Evolutionary conservation across 2,329 filamentous ascomycete species (phyloP).

Genomic region (Paecilomyces formosus): DNA sequence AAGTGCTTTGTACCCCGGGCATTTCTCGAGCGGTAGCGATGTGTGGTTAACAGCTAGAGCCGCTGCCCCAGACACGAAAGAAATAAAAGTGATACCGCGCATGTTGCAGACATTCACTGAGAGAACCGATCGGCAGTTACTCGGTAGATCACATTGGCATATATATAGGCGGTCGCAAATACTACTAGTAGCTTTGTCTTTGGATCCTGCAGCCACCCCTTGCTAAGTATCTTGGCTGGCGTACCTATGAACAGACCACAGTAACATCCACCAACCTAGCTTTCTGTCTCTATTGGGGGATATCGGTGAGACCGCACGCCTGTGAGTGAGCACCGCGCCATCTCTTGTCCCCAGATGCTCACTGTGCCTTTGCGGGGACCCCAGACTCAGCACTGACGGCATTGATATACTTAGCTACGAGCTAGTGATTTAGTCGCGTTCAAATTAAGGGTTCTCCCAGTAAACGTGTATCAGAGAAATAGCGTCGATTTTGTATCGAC

Average conservation of each 20-base stretch:
- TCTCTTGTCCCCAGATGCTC: neutral
- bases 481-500: no score
- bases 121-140: neutral
- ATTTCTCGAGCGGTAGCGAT: conserved; percentile 7
- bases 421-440: neutral
- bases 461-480: no score
- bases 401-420: neutral
- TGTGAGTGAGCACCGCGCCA: neutral
- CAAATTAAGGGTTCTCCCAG: neutral
- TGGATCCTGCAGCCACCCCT: neutral
- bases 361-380: neutral
- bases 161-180: neutral
- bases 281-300: neutral
- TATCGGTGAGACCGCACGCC: neutral
- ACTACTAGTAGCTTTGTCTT: neutral
- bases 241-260: neutral
- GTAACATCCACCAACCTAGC: neutral
- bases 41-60: neutral
- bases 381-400: neutral
- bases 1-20: conserved; percentile 31
- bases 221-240: neutral
- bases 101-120: neutral
- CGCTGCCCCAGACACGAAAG: neutral
- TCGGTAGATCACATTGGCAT: neutral
- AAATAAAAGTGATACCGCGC: neutral